These are phyloP conservation scores for Dysphania ambrosioides DNA, from an alignment of 148 eudicot species.

Conservation along the genomic window DNA sequence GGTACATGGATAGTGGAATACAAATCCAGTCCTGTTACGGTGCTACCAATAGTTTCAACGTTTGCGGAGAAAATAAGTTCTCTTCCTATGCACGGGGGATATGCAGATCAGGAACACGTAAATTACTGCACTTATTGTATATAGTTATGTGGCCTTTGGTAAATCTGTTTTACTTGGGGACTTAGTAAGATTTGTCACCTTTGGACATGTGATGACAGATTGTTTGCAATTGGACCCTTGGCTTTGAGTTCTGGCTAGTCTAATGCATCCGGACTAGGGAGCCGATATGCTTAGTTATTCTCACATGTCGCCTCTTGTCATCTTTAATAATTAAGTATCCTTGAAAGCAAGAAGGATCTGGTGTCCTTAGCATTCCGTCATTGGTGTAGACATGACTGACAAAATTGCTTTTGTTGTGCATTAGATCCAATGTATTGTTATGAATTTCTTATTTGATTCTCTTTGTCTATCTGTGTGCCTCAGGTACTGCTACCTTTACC, in stretches of 20 bases:
- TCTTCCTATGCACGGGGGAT: too few species aligned
- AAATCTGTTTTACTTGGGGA: too few species aligned
- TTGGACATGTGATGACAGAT: not conserved
- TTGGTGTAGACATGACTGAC: not conserved
- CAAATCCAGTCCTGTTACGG: not conserved
- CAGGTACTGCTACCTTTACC: conserved; percentile 80
- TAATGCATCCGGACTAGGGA: too few species aligned
- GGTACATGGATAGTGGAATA: not conserved
- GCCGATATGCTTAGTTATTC: not conserved
- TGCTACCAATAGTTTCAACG: not conserved
- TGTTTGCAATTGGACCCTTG: not conserved
- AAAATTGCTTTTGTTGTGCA: not conserved
- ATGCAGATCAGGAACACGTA: not conserved
- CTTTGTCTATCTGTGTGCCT: conserved; percentile 11
- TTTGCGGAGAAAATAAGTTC: not conserved
- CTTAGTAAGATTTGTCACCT: not conserved
- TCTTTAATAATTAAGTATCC: not conserved
- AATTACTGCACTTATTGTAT: not conserved
- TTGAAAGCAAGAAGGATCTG: not conserved
- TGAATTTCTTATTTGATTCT: not conserved
- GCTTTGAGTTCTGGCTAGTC: not conserved
- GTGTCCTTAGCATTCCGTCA: not conserved
- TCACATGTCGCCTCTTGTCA: not conserved
- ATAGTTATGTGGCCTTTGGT: not conserved
- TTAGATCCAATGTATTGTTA: not conserved